Conservation (phyloP, 371 early-diverging fungal species). For the Phascolomyces articulosus region DNA sequence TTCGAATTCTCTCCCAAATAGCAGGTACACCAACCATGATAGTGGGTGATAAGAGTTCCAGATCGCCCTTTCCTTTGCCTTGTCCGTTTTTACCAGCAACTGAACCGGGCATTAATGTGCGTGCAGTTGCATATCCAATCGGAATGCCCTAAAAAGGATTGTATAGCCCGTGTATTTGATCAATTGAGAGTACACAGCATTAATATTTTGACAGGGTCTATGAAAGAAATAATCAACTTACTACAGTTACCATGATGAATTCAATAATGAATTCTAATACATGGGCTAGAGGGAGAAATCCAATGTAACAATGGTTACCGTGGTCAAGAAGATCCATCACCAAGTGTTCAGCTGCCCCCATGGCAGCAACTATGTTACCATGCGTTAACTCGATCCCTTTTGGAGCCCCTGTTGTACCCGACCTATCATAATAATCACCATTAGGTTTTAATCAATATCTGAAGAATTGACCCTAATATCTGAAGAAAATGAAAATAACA, state of each 20-base stretch:
- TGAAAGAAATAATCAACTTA: not conserved
- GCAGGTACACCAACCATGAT: conserved; percentile 91
- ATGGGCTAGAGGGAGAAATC: conserved; percentile 93
- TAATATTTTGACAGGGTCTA: no score
- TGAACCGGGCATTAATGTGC: conserved; percentile 83
- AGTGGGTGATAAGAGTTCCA: conserved; percentile 85
- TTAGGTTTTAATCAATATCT: no score
- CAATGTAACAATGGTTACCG: conserved; percentile 67
- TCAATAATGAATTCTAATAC: conserved; percentile 80
- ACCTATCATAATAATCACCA: no score
- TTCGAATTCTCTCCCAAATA: conserved; percentile 89
- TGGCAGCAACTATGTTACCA: conserved; percentile 73
- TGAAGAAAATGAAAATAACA: not conserved
- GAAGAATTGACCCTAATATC: not conserved
- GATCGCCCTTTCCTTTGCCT: conserved; percentile 90
- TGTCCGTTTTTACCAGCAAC: conserved; percentile 59
- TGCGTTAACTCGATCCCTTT: conserved; percentile 74
- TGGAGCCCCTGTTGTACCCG: conserved; percentile 85
- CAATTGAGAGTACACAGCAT: no score
- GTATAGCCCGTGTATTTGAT: no score
- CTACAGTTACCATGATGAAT: conserved; percentile 49
- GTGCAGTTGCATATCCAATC: conserved; percentile 83
- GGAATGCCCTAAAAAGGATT: conserved; percentile 45
- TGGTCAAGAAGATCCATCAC: conserved; percentile 39
- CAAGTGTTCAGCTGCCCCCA: conserved; percentile 52